These are phyloP conservation scores for Lindgomyces ingoldianus DNA, from an alignment of 495 filamentous ascomycete genomes.

Conservation along the genomic window DNA sequence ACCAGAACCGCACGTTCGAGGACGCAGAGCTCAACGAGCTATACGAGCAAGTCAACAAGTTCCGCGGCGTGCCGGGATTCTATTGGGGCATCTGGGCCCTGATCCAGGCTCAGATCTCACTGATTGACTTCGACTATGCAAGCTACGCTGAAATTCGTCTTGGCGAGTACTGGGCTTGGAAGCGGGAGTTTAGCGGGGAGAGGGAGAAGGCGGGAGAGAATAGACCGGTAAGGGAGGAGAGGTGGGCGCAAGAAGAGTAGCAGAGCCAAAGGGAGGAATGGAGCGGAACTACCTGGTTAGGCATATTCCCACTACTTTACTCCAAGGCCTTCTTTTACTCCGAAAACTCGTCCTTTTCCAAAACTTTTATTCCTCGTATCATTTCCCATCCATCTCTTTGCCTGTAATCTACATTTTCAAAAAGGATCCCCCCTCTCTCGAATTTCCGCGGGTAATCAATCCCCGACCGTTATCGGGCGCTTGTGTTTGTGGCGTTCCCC, in stretches of 20 bases:
- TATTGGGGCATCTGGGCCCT: conserved; percentile 95
- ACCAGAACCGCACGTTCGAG: conserved; percentile 41
- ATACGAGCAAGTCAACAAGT: conserved; percentile 78
- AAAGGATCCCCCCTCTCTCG: not conserved
- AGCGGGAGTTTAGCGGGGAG: conserved; percentile 65
- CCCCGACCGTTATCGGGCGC: not conserved
- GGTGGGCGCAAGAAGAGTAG: conserved; percentile 69
- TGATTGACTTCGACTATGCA: conserved; percentile 97
- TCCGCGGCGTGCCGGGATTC: conserved; percentile 86
- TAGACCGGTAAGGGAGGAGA: conserved; percentile 72
- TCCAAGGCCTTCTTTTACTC: not conserved
- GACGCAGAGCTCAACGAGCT: conserved; percentile 65
- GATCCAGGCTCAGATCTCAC: conserved; percentile 91
- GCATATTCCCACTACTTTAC: not conserved
- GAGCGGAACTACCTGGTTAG: not conserved
- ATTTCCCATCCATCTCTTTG: not conserved
- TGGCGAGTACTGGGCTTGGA: conserved; percentile 96
- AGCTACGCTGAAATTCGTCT: conserved; percentile 84
- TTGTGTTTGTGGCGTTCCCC: not conserved
- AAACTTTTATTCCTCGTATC: not conserved
- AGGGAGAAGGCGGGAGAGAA: conserved; percentile 59
- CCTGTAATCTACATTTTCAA: not conserved
- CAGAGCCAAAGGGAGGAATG: not conserved
- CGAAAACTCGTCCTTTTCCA: not conserved
- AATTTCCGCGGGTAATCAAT: conserved; percentile 2